Percentiles rank a stretch among this genome's conserved stretches.
Evolutionary conservation across 1,284 basidiomycete genomes (phyloP).

Genomic region (Gymnopus androsaceus): DNA sequence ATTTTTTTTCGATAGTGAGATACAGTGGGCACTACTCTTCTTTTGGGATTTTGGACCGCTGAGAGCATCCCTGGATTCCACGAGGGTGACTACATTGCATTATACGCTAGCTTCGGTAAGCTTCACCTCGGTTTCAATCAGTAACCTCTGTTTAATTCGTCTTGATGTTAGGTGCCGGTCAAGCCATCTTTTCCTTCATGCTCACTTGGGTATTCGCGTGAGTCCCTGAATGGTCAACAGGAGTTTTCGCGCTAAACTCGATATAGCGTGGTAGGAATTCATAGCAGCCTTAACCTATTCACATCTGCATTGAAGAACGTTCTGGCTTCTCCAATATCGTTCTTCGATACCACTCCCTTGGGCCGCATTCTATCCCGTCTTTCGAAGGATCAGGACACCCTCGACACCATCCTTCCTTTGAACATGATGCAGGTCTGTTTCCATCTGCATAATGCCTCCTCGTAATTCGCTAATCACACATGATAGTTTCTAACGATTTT

Average conservation of each 20-base stretch:
- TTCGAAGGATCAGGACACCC: slow-evolving; percentile 47
- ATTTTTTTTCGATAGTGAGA: background rate
- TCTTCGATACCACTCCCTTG: slow-evolving; percentile 70
- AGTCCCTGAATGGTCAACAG: slow-evolving; percentile 7
- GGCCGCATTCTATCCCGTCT: slow-evolving; percentile 46
- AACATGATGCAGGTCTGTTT: slow-evolving; percentile 26
- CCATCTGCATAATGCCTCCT: background rate
- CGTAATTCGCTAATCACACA: background rate
- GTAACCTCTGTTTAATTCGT: background rate
- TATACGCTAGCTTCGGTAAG: slow-evolving; percentile 48
- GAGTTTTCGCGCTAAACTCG: background rate
- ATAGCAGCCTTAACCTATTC: slow-evolving; percentile 53
- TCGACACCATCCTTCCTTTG: slow-evolving; percentile 42
- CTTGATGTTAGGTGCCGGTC: slow-evolving; percentile 26
- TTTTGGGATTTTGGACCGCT: slow-evolving; percentile 26
- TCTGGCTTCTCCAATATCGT: slow-evolving; percentile 57
- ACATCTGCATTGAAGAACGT: slow-evolving; percentile 44
- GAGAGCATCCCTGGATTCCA: slow-evolving; percentile 32
- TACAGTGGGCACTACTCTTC: slow-evolving; percentile 22
- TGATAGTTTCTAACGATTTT: slow-evolving; percentile 47
- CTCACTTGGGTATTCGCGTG: slow-evolving; percentile 44
- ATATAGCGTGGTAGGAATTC: slow-evolving; percentile 47
- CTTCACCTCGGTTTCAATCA: background rate
- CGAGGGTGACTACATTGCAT: slow-evolving; percentile 50
- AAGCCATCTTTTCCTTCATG: slow-evolving; percentile 45